These are phyloP conservation scores for Blakeslea trispora DNA, from an alignment of 371 early-diverging fungal species.

Conservation along the genomic window DNA sequence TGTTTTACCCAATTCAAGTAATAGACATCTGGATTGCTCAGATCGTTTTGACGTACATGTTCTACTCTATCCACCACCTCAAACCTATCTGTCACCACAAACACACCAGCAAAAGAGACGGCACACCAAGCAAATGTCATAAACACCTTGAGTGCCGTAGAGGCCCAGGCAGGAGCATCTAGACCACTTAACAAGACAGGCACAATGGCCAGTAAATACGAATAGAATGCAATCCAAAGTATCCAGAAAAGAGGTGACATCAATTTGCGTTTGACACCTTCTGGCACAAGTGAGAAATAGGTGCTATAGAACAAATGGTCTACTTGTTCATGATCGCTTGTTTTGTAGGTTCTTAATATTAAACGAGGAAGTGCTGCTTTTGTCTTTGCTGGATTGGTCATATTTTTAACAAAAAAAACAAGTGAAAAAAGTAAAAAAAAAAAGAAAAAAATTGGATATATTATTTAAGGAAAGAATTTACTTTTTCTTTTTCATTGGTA, in stretches of 20 bases:
- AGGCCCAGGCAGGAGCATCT: constrained; percentile 27
- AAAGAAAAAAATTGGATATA: constrained; percentile 3
- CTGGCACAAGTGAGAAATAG: constrained; percentile 43
- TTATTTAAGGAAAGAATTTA: neutral
- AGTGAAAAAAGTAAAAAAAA: constrained; percentile 1
- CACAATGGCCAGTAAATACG: constrained; percentile 32
- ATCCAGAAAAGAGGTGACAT: constrained; percentile 46
- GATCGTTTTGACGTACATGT: constrained; percentile 39
- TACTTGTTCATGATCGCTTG: constrained; percentile 32
- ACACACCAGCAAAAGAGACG: constrained; percentile 40
- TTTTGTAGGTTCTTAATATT: constrained; percentile 39
- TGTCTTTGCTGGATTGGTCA: neutral
- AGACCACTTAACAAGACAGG: constrained; percentile 30
- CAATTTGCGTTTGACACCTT: constrained; percentile 46
- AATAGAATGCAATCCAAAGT: constrained; percentile 38
- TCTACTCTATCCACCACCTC: constrained; percentile 42
- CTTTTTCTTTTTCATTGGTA: neutral
- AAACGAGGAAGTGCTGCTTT: constrained; percentile 25
- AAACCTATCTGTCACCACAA: constrained; percentile 40
- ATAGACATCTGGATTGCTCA: constrained; percentile 48
- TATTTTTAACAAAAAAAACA: neutral
- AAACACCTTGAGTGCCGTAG: constrained; percentile 29
- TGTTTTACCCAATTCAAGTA: constrained; percentile 44
- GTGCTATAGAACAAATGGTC: constrained; percentile 37
- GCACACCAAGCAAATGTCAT: constrained; percentile 40